Base-by-base conservation (phyloP, 2,329 filamentous ascomycete genomes). In the Scedosporium minutisporum region DNA sequence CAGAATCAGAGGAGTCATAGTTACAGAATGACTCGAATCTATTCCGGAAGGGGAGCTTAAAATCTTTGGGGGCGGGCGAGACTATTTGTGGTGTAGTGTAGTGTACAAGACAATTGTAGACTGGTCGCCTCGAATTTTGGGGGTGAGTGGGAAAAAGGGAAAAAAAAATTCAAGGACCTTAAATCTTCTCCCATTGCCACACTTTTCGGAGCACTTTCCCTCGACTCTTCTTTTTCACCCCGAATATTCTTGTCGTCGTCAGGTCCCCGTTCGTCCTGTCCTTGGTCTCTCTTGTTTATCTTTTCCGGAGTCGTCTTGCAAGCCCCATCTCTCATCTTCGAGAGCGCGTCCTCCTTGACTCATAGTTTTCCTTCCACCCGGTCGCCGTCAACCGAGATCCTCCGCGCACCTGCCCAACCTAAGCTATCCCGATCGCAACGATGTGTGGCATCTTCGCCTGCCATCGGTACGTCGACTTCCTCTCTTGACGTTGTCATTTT, bases 361-460 rank as follows among this genome's bases (percentile, higher is more conserved):
- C 48, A 53, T 25, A 53, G 14, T 58, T 58, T 58, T 58, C 27
- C 38, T 58, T 41, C n/a, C 25, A 38, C 3, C 57, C 57, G 23
- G 57, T 41, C 57, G 57, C 38, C 29, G 14, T 42, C 38, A 42
- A 38, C 57, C 57, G 29, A 38, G 57, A 42, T 42, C 33, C 57
- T 38, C 57, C 57, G 57, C 23, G n/a, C 25, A 33, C 27, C 16
- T 58, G 14, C 57, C 14, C 57, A 23, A 12, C 38, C 57, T 58
- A n/a, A 12, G n/a, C 41, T 57, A 62, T 62, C 48, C 42, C 65
- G 69, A 66, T 71, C 70, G 75, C 73, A 81, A 89, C 75, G 71
- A 96, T 96, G 92, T 96, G 92, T 88, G 92, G 92, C 77, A 96
- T 97, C 73, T 97, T 97, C 77, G 93, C 91, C 71, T 97, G 93